phyloP scores from a whole-genome alignment of 1,139 yeast genomes.

The Scheffersomyces segobiensis region DNA sequence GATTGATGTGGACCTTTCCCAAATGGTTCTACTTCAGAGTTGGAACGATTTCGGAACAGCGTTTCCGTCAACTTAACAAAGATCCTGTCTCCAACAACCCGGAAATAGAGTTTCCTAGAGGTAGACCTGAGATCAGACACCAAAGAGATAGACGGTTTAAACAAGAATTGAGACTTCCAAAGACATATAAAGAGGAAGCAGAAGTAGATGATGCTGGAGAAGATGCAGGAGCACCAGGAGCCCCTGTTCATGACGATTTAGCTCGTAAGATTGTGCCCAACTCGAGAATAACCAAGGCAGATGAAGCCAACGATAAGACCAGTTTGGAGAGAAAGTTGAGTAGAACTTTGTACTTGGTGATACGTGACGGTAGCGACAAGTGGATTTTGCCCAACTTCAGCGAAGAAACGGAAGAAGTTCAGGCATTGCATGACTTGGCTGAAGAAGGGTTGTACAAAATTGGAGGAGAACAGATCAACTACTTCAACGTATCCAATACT shows the following conservation, averaged over 20 bases:
- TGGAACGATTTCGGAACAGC: constrained; percentile 87
- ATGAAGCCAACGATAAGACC: constrained; percentile 55
- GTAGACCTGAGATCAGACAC: constrained; percentile 83
- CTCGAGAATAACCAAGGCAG: constrained; percentile 78
- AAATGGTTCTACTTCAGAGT: constrained; percentile 87
- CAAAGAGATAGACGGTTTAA: constrained; percentile 85
- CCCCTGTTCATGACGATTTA: constrained; percentile 46
- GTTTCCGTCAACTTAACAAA: constrained; percentile 71
- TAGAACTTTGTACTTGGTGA: constrained; percentile 75
- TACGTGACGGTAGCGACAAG: constrained; percentile 38
- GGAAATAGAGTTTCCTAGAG: constrained; percentile 76
- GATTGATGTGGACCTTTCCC: constrained; percentile 98
- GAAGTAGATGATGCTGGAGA: constrained; percentile 31
- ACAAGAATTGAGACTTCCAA: constrained; percentile 74
- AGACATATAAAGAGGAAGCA: constrained; percentile 40
- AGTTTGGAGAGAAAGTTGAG: constrained; percentile 79
- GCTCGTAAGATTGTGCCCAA: constrained; percentile 72
- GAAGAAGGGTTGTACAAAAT: constrained; percentile 68
- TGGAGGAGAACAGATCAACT: constrained; percentile 78
- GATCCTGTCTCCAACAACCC: constrained; percentile 74
- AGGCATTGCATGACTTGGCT: constrained; percentile 71
- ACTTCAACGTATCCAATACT: constrained; percentile 85
- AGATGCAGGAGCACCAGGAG: constrained; percentile 33
- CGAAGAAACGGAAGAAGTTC: constrained; percentile 27
- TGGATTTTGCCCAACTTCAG: constrained; percentile 83